Evolutionary conservation across 1,284 basidiomycete species (phyloP), one percentile per base, ranked within the genome.

Genomic region (Trichosporon sp.): DNA sequence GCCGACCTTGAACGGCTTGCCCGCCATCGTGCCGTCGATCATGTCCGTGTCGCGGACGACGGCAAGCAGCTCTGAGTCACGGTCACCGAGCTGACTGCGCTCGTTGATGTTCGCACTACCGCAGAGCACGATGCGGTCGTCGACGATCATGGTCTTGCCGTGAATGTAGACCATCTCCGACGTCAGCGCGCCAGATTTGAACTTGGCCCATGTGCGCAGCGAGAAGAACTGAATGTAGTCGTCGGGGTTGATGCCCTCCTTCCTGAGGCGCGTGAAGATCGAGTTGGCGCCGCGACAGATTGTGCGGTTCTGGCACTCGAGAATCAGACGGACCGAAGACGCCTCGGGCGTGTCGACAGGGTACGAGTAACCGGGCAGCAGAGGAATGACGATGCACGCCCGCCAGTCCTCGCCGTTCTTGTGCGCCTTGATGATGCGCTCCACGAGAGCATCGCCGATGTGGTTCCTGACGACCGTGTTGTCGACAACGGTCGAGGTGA

Each of bases 51-150:
- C 96, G 69, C 95, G 87, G 66, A 99, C 91, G 62, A 99, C 89
- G 51, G 92, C 90, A 4, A 95, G 92, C 23, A 99, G 84, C 80
- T 99, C 96, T 5, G 95, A 98, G 82, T 99, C 96, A 56, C 97
- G 90, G 81, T 99, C 96, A 44, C 96, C 96, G 25, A 93, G 87
- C 81, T 95, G 93, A 34, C 93, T 96, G 35, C 96, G 89, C 82
- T 99, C 96, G 80, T 99, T 99, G 86, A 99, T 96, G 81, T 99
- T 99, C 21, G 96, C 96, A 69, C 95, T 97, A n/a, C 96, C 96
- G 75, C 98, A 98, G 74, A 99, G 93, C n/a, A 90, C 95, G 56
- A 97, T 86, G 35, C 82, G 90, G 78, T 99, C 96, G 80, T 99
- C 97, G 11, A 98, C 94, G 67, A 99, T 90, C 85, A 96, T 95